A percentile compares a stretch with the other conserved stretches of the same genome.
Evolutionary conservation across 306 rosid genomes (phyloP).

Genomic region (Begonia masoniana): DNA sequence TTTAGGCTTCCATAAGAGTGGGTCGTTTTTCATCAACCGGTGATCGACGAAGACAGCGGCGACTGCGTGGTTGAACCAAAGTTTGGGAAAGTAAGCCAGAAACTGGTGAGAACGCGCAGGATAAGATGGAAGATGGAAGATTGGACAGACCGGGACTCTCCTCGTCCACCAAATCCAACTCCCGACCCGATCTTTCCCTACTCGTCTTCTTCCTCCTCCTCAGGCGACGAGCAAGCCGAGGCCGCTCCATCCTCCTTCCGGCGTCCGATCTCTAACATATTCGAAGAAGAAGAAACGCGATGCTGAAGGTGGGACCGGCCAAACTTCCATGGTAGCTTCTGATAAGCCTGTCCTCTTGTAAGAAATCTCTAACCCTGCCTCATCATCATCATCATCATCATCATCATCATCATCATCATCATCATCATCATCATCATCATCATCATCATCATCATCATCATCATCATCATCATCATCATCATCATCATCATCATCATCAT

Average conservation of each 20-base stretch:
- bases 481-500: no score
- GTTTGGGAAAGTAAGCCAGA: no score
- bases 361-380: constrained; percentile 1
- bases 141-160: no score
- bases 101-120: no score
- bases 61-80: no score
- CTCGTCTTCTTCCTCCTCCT: constrained; percentile 6
- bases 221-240: constrained; percentile 3
- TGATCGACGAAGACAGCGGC: background rate
- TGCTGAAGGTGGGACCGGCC: constrained; percentile 48
- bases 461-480: no score
- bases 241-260: background rate
- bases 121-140: no score
- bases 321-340: constrained; percentile 42
- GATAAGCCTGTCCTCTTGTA: background rate
- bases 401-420: no score
- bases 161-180: constrained; percentile 1
- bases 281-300: constrained; percentile 36
- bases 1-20: constrained; percentile 27
- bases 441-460: no score
- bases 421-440: no score
- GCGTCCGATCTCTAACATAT: constrained; percentile 3
- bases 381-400: no score
- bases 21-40: constrained; percentile 52
- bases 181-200: constrained; percentile 6